phyloP scores from a whole-genome alignment of 768 basidiomycete species.

The Auricularia sp. region DNA sequence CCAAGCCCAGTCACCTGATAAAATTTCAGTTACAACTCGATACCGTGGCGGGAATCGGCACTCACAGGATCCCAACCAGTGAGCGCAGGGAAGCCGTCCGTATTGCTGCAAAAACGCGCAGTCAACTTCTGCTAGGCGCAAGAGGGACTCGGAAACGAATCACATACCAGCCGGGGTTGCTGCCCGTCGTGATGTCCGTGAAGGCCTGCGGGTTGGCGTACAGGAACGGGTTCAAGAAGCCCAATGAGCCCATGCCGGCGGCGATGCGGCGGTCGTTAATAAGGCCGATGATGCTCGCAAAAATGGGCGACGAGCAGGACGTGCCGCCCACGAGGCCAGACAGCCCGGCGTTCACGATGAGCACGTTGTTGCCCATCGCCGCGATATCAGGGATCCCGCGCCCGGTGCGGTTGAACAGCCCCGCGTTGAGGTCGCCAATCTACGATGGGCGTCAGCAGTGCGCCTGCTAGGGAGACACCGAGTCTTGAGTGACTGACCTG shows the following conservation, averaged over 20 bases:
- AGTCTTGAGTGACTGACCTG: too few relatives aligned
- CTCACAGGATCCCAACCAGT: conserved; percentile 10
- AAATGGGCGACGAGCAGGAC: conserved; percentile 24
- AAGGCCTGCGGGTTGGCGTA: conserved; percentile 18
- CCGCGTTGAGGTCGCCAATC: conserved; percentile 15
- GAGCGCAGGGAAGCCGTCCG: background rate
- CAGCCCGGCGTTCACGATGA: conserved; percentile 14
- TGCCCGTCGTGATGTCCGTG: conserved; percentile 24
- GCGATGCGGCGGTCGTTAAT: conserved; percentile 24
- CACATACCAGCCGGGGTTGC: conserved; percentile 10
- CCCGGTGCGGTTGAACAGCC: conserved; percentile 14
- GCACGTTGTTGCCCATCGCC: conserved; percentile 16
- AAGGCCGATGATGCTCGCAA: conserved; percentile 22
- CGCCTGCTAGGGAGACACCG: too few relatives aligned
- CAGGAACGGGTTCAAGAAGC: conserved; percentile 29
- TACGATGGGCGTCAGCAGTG: background rate
- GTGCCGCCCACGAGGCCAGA: conserved; percentile 20
- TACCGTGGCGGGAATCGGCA: background rate
- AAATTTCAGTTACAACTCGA: too few relatives aligned
- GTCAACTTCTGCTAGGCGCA: too few relatives aligned
- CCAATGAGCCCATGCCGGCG: conserved; percentile 19
- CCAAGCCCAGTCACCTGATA: too few relatives aligned
- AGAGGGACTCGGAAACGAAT: conserved; percentile 7
- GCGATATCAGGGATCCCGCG: background rate
- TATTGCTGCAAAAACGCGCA: background rate